A percentile compares a stretch with the other conserved stretches of the same genome.
Evolutionary conservation across 176 grass and related monocot genomes (phyloP).

Genomic region (Lolium multiflorum): DNA sequence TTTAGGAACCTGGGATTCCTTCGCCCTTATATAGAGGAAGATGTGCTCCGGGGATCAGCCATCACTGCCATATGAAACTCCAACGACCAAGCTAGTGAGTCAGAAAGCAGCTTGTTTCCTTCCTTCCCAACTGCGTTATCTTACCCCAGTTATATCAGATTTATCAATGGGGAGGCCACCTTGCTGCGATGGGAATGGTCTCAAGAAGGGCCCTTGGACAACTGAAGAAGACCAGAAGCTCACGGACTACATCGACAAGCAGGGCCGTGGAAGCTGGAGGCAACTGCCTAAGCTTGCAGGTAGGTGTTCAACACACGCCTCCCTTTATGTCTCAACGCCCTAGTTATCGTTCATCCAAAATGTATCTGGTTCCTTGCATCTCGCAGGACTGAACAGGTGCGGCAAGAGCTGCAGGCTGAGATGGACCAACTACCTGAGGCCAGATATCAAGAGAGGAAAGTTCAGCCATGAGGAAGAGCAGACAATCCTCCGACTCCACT

Average conservation of each 20-base stretch:
- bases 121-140: constrained; percentile 53
- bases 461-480: constrained; percentile 87
- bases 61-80: constrained; percentile 43
- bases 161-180: constrained; percentile 84
- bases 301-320: constrained; percentile 52
- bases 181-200: constrained; percentile 76
- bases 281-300: constrained; percentile 82
- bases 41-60: constrained; percentile 60
- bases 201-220: constrained; percentile 95
- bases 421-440: constrained; percentile 95
- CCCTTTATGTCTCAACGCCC: not conserved
- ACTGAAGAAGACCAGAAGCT: constrained; percentile 88
- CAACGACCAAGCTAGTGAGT: constrained; percentile 22
- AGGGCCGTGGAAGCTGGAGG: constrained; percentile 93
- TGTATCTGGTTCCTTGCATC: constrained; percentile 17
- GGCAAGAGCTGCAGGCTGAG: constrained; percentile 97
- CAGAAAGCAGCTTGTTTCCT: constrained; percentile 17
- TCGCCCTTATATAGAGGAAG: too few species aligned
- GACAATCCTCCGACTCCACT: constrained; percentile 81
- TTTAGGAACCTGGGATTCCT: constrained; percentile 13
- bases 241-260: constrained; percentile 65
- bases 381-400: constrained; percentile 83
- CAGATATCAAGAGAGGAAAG: constrained; percentile 96
- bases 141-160: constrained; percentile 25
- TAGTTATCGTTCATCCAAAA: constrained; percentile 15